Base-by-base conservation (phyloP, 441 rosid genomes). In the Erodium trifolium region DNA sequence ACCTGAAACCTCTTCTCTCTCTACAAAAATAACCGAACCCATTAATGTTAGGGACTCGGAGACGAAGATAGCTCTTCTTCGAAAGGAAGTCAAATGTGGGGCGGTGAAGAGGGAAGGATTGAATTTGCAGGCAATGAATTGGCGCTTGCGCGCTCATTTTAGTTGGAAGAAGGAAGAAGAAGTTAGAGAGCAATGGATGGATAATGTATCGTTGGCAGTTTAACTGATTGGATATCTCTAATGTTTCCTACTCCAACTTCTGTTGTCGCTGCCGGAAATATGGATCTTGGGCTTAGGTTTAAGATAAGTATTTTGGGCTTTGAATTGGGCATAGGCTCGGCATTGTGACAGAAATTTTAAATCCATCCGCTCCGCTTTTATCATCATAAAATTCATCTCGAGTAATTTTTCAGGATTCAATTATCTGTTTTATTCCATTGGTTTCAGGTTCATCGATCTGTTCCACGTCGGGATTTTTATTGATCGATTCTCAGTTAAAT, bases 61-160 rank as follows among this genome's bases (percentile, higher is more conserved):
- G 71, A 55, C 75, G 55, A 13, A 68, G 27, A 68, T 71, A 71
- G 1, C 70, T 76, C 35, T 75, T 71, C 0, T 47, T 78, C n/a
- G 81, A 39, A 55, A 60, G 62, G 3, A 70, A 63, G 63, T 45
- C 29, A 17, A 65, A 57, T 0, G 63, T 37, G 19, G 39, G 82
- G 17, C 19, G 75, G 47, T 55, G 79, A 71, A 74, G 43, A 72
- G 68, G 68, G 76, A 14, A 78, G 63, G 49, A 71, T 27, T 78
- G 88, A 62, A 73, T 47, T 14, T 72, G 77, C n/a, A 55, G 6
- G 60, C 27, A 65, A 11, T 60, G 72, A 73, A 68, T 41, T 70
- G 14, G 63, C 70, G 69, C 10, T 65, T 74, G 81, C 60, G 74
- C 57, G 71, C 71, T 76, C 87, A 83, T 85, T 34, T 29, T 62